A percentile compares a stretch with the other conserved stretches of the same genome.
These are phyloP conservation scores for Coemansia asiatica DNA, from an alignment of 192 early-diverging fungal species.

Conservation along the genomic window DNA sequence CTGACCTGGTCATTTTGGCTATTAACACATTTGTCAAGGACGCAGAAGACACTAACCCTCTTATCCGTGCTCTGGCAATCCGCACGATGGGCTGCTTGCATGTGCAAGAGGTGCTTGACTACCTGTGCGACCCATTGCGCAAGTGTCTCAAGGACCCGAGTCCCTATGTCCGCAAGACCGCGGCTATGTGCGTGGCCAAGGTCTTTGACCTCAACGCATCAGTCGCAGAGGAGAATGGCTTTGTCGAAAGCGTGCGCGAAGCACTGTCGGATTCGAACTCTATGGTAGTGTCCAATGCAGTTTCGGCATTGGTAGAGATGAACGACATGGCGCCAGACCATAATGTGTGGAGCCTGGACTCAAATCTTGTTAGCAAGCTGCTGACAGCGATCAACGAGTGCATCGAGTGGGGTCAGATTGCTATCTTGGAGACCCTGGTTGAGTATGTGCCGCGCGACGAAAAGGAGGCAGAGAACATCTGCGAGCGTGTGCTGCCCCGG, in stretches of 20 bases:
- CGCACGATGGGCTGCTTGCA: constrained; percentile 98
- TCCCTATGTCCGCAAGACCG: constrained; percentile 98
- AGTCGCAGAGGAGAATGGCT: constrained; percentile 90
- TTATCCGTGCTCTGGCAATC: constrained; percentile 94
- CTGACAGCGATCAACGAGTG: constrained; percentile 96
- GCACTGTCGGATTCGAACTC: constrained; percentile 93
- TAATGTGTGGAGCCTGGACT: constrained; percentile 78
- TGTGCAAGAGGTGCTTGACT: constrained; percentile 93
- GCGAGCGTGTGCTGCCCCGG: constrained; percentile 87
- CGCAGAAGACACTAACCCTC: constrained; percentile 89
- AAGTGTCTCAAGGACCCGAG: constrained; percentile 90
- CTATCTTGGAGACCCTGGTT: constrained; percentile 82
- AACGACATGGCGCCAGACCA: constrained; percentile 66
- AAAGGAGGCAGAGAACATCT: constrained; percentile 84
- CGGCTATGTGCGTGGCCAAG: constrained; percentile 94
- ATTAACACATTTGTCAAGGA: constrained; percentile 99
- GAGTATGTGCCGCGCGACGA: constrained; percentile 73
- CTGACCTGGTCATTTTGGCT: constrained; percentile 94
- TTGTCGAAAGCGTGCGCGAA: constrained; percentile 80
- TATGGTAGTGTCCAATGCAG: constrained; percentile 96
- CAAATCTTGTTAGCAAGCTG: constrained; percentile 71
- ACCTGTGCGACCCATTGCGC: constrained; percentile 86
- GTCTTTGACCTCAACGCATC: constrained; percentile 87
- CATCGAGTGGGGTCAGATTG: constrained; percentile 98
- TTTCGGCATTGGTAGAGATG: constrained; percentile 90